phyloP scores from a whole-genome alignment of 805 yeast species.

The Wickerhamiella vanderwaltii region DNA sequence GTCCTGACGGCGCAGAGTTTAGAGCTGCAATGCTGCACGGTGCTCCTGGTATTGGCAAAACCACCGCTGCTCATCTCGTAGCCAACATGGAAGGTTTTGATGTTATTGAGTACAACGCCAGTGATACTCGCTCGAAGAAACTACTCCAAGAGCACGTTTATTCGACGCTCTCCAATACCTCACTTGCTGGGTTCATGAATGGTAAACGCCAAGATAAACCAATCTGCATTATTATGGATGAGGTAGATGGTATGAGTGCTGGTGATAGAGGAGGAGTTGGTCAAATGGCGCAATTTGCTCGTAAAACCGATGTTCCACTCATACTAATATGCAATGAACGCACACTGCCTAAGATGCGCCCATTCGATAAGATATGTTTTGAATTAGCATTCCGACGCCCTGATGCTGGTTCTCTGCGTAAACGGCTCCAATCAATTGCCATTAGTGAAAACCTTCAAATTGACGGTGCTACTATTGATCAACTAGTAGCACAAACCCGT shows the following conservation, averaged over 20 bases:
- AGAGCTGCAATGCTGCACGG: constrained; percentile 84
- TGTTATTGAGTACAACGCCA: constrained; percentile 77
- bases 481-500: constrained; percentile 69
- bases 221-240: constrained; percentile 90
- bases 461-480: constrained; percentile 70
- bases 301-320: constrained; percentile 77
- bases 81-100: constrained; percentile 71
- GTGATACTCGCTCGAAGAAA: constrained; percentile 75
- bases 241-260: constrained; percentile 98
- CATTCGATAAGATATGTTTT: constrained; percentile 71
- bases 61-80: constrained; percentile 76
- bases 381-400: constrained; percentile 87
- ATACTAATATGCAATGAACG: constrained; percentile 90
- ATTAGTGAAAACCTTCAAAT: constrained; percentile 68
- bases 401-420: constrained; percentile 62
- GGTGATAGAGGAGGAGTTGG: constrained; percentile 99
- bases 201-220: constrained; percentile 35
- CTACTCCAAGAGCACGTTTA: constrained; percentile 57
- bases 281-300: constrained; percentile 75
- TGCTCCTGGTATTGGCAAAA: constrained; percentile 92
- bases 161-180: constrained; percentile 64
- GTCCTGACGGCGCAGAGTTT: constrained; percentile 50
- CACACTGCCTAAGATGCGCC: constrained; percentile 87
- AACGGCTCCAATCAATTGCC: constrained; percentile 84
- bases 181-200: constrained; percentile 67